A percentile compares a stretch with the other conserved stretches of the same genome.
Conservation (phyloP, 805 yeast genomes). For the Kockiozyma suomiensis region DNA sequence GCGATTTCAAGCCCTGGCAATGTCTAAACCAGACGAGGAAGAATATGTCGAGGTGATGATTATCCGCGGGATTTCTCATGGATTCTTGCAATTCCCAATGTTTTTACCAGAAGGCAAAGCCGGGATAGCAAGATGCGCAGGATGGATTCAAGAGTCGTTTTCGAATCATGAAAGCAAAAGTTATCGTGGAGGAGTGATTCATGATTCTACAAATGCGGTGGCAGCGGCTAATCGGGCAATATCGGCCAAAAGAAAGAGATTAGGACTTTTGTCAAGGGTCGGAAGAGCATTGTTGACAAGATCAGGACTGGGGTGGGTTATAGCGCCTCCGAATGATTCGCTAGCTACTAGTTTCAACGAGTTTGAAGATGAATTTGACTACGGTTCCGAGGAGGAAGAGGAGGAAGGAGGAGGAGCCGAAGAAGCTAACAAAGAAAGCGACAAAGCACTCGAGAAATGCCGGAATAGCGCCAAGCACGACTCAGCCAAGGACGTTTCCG, state of each 20-base stretch:
- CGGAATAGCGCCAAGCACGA: neutral
- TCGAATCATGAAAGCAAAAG: slow-evolving; percentile 1
- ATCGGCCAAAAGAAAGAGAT: slow-evolving; percentile 4
- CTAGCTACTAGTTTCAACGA: slow-evolving; percentile 10
- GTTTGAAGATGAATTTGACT: slow-evolving; percentile 14
- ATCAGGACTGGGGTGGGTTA: slow-evolving; percentile 20
- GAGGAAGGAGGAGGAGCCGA: slow-evolving; percentile 9
- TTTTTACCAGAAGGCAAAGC: slow-evolving; percentile 38
- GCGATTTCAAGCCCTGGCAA: slow-evolving; percentile 24
- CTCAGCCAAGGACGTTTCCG: neutral
- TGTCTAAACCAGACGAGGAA: slow-evolving; percentile 11
- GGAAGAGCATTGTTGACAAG: slow-evolving; percentile 10
- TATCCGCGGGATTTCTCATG: slow-evolving; percentile 39
- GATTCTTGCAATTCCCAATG: slow-evolving; percentile 37
- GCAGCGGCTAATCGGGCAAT: no score
- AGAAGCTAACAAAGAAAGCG: neutral
- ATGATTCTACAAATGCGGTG: no score
- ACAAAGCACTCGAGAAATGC: no score
- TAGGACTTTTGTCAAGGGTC: neutral
- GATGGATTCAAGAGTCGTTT: slow-evolving; percentile 37
- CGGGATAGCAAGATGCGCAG: slow-evolving; percentile 35
- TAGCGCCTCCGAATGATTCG: slow-evolving; percentile 5
- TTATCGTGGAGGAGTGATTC: no score
- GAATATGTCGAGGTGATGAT: slow-evolving; percentile 37
- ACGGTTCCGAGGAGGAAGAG: slow-evolving; percentile 16